Conservation (phyloP, 2,329 filamentous ascomycete genomes). For the Fusarium sp. region DNA sequence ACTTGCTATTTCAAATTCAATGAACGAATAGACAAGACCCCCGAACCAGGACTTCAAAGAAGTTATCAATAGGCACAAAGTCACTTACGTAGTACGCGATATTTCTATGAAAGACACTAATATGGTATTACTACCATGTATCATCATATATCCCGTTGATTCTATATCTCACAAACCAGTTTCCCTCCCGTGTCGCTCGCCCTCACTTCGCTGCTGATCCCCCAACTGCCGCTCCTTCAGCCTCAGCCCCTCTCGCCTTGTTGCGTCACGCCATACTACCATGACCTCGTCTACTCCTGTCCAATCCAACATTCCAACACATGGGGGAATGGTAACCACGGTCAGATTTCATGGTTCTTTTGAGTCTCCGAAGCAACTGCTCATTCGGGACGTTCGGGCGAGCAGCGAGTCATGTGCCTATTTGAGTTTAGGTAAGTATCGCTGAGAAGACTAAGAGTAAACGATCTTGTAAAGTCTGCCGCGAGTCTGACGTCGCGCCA, state of each 20-base stretch:
- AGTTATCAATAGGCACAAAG: background rate
- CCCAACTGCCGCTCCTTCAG: conserved; percentile 20
- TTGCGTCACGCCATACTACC: conserved; percentile 18
- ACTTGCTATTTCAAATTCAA: background rate
- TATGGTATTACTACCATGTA: background rate
- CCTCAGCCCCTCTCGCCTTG: conserved; percentile 5
- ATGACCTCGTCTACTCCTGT: background rate
- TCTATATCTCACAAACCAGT: background rate
- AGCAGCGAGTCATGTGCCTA: conserved; percentile 4
- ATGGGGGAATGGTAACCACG: background rate
- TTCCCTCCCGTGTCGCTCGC: background rate
- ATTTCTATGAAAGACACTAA: background rate
- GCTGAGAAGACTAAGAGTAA: background rate
- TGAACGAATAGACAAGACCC: background rate
- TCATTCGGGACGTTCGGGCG: conserved; percentile 12
- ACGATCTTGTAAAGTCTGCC: background rate
- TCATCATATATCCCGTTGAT: background rate
- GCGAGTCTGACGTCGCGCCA: background rate
- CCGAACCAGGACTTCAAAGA: background rate
- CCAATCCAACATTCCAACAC: conserved; percentile 1
- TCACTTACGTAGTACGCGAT: background rate
- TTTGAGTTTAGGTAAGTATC: background rate
- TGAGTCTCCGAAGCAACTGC: conserved; percentile 15
- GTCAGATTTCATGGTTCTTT: background rate
- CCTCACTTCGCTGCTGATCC: conserved; percentile 24